A percentile compares a stretch with the other conserved stretches of the same genome.
Evolutionary conservation across 768 basidiomycete genomes (phyloP).

Genomic region (Panaeolus cyanescens): DNA sequence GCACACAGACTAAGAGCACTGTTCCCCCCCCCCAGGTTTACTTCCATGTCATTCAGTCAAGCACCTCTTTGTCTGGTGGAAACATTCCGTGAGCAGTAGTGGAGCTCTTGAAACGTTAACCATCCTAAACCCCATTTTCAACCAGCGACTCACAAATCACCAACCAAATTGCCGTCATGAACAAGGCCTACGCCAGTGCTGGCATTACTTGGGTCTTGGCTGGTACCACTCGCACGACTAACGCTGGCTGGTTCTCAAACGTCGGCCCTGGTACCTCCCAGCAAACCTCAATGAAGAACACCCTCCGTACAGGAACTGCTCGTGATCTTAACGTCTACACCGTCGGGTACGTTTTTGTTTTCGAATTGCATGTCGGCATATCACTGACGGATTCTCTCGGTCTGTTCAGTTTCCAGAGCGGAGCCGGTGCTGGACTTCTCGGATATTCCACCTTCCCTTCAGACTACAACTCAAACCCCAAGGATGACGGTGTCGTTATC

Average conservation of each 20-base stretch:
- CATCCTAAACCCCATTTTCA: neutral
- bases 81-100: slow-evolving; percentile 38
- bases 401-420: slow-evolving; percentile 35
- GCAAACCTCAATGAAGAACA: slow-evolving; percentile 51
- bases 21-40: slow-evolving; percentile 28
- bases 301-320: slow-evolving; percentile 42
- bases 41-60: slow-evolving; percentile 38
- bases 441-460: slow-evolving; percentile 58
- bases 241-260: slow-evolving; percentile 49
- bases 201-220: slow-evolving; percentile 43
- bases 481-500: slow-evolving; percentile 52
- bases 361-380: too few species aligned
- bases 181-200: slow-evolving; percentile 37
- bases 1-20: neutral
- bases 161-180: slow-evolving; percentile 41
- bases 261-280: slow-evolving; percentile 33
- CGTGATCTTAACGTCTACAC: slow-evolving; percentile 51
- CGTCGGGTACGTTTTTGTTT: slow-evolving; percentile 39
- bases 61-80: slow-evolving; percentile 35
- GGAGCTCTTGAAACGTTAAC: neutral
- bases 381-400: too few species aligned
- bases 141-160: slow-evolving; percentile 37
- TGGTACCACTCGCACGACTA: slow-evolving; percentile 43
- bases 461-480: slow-evolving; percentile 36
- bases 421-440: slow-evolving; percentile 43